Conservation (phyloP, 495 filamentous ascomycete species). For the Neurospora sp. region DNA sequence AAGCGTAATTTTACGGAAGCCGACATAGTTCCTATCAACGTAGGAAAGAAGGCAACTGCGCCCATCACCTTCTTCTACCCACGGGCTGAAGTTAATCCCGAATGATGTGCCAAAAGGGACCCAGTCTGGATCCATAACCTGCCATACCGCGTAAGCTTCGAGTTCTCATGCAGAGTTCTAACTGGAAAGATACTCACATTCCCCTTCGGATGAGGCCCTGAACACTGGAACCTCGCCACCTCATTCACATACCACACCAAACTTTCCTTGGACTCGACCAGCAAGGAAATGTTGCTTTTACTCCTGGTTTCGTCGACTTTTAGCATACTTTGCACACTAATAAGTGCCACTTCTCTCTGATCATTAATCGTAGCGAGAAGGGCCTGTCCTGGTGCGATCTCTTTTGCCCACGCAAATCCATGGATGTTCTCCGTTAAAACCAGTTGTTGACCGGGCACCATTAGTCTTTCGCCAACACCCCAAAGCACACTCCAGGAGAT, state of each 20-base stretch:
- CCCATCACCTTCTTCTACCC: slow-evolving; percentile 19
- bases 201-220: slow-evolving; percentile 29
- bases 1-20: slow-evolving; percentile 33
- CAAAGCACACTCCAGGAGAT: slow-evolving; percentile 29
- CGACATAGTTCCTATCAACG: slow-evolving; percentile 32
- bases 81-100: slow-evolving; percentile 35
- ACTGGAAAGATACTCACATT: slow-evolving; percentile 18
- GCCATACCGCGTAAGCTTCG: not conserved
- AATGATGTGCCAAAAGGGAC: slow-evolving; percentile 32
- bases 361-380: slow-evolving; percentile 36
- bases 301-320: slow-evolving; percentile 4
- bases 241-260: slow-evolving; percentile 33
- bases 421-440: slow-evolving; percentile 30
- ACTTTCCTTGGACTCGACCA: slow-evolving; percentile 10
- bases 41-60: slow-evolving; percentile 30
- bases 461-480: slow-evolving; percentile 36
- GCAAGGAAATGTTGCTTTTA: not conserved
- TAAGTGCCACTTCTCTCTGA: slow-evolving; percentile 28
- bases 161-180: not conserved
- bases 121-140: slow-evolving; percentile 30
- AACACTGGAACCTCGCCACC: slow-evolving; percentile 28
- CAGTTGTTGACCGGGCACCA: slow-evolving; percentile 29
- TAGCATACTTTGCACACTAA: slow-evolving; percentile 28
- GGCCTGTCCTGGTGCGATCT: slow-evolving; percentile 25
- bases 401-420: slow-evolving; percentile 35